Evolutionary conservation across 2,329 filamentous ascomycete species (phyloP).

Genomic region (Xenoacremonium recifei): DNA sequence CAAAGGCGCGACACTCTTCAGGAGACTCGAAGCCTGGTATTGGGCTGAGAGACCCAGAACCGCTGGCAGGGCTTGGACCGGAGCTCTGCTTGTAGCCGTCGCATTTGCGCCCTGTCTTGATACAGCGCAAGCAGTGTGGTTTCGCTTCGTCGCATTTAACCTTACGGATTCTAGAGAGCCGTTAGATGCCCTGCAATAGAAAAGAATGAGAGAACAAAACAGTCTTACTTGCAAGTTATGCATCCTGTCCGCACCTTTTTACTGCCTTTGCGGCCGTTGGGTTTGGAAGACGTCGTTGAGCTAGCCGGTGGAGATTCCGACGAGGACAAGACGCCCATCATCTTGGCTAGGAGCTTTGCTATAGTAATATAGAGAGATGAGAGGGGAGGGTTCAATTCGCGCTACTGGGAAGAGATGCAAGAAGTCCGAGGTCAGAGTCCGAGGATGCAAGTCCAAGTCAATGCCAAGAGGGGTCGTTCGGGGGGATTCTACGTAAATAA

Average conservation of each 20-base stretch:
- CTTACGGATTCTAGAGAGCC: slow-evolving; percentile 44
- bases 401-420: background rate
- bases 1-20: slow-evolving; percentile 28
- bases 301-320: slow-evolving; percentile 3
- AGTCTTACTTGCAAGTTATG: slow-evolving; percentile 56
- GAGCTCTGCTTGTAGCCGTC: slow-evolving; percentile 47
- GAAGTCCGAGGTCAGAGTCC: background rate
- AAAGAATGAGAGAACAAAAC: slow-evolving; percentile 27
- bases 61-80: slow-evolving; percentile 14
- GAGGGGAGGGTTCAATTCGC: too few species aligned
- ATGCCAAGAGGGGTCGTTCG: background rate
- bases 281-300: slow-evolving; percentile 6
- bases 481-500: too few species aligned
- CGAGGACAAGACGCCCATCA: background rate
- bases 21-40: slow-evolving; percentile 18
- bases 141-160: slow-evolving; percentile 58
- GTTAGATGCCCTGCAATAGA: background rate
- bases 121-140: slow-evolving; percentile 51
- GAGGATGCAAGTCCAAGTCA: background rate
- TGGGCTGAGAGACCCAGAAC: slow-evolving; percentile 11
- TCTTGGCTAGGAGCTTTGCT: background rate
- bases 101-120: slow-evolving; percentile 54
- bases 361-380: too few species aligned
- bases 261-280: slow-evolving; percentile 39
- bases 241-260: slow-evolving; percentile 50